phyloP scores from a whole-genome alignment of 805 yeast genomes.

The Candida awuae region DNA sequence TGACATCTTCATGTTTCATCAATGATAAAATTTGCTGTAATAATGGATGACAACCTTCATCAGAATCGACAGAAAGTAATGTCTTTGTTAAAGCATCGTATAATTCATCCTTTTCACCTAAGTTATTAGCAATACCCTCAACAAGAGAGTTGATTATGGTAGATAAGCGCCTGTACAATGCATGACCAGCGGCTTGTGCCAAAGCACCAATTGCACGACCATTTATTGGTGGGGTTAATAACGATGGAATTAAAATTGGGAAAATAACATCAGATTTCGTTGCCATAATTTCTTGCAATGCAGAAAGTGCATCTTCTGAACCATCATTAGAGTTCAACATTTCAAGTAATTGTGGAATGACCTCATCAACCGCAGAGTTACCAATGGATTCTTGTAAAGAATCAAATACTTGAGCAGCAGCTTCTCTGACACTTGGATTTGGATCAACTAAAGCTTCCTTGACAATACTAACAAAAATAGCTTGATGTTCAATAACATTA shows the following conservation, averaged over 20 bases:
- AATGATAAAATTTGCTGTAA: slow-evolving; percentile 72
- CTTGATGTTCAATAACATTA: slow-evolving; percentile 56
- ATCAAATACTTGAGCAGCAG: slow-evolving; percentile 90
- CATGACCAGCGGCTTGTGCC: slow-evolving; percentile 84
- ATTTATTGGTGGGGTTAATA: slow-evolving; percentile 76
- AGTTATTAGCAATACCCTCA: slow-evolving; percentile 40
- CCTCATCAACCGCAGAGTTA: slow-evolving; percentile 76
- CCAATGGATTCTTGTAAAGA: slow-evolving; percentile 77
- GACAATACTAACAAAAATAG: slow-evolving; percentile 61
- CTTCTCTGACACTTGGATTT: slow-evolving; percentile 67
- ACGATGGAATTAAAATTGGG: slow-evolving; percentile 85
- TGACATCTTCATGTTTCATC: slow-evolving; percentile 66
- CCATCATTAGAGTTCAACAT: slow-evolving; percentile 44
- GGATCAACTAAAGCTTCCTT: slow-evolving; percentile 73
- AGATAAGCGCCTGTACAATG: slow-evolving; percentile 65
- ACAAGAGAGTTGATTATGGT: slow-evolving; percentile 69
- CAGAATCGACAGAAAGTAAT: slow-evolving; percentile 64
- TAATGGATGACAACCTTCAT: slow-evolving; percentile 75
- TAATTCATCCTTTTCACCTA: slow-evolving; percentile 33
- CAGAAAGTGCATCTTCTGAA: slow-evolving; percentile 73
- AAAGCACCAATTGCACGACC: slow-evolving; percentile 82
- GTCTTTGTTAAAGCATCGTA: slow-evolving; percentile 56
- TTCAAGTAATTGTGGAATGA: slow-evolving; percentile 73
- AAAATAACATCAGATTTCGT: slow-evolving; percentile 83
- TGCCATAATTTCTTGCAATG: slow-evolving; percentile 86